These are phyloP conservation scores for Blepharisma undulans DNA, from an alignment of 169 alveolate species.

Conservation along the genomic window DNA sequence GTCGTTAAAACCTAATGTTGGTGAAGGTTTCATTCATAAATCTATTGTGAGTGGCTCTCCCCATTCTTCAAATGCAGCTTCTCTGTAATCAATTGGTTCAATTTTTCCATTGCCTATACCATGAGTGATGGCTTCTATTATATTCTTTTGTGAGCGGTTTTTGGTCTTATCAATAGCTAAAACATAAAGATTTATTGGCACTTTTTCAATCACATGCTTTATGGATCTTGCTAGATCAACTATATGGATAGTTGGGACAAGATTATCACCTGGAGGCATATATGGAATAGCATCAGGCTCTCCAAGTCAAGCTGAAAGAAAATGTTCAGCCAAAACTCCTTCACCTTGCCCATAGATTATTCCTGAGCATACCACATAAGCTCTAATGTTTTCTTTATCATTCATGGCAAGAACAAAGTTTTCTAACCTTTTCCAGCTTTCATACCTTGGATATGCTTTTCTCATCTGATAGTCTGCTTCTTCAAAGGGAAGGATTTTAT, in stretches of 20 bases:
- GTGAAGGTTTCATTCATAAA: slow-evolving; percentile 73
- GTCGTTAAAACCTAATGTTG: slow-evolving; percentile 67
- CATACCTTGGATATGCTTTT: slow-evolving; percentile 66
- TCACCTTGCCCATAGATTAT: slow-evolving; percentile 91
- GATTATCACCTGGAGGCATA: slow-evolving; percentile 82
- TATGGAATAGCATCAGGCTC: slow-evolving; percentile 58
- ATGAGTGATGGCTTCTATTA: slow-evolving; percentile 78
- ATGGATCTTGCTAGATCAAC: slow-evolving; percentile 82
- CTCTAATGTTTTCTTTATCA: slow-evolving; percentile 74
- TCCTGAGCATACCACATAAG: slow-evolving; percentile 88
- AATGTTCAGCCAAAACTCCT: slow-evolving; percentile 71
- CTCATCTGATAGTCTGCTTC: slow-evolving; percentile 68
- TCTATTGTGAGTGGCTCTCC: slow-evolving; percentile 67
- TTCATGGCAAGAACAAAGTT: slow-evolving; percentile 78
- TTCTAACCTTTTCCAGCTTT: slow-evolving; percentile 83
- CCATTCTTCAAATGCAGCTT: slow-evolving; percentile 38
- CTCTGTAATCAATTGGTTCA: slow-evolving; percentile 45
- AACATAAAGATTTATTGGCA: slow-evolving; percentile 77
- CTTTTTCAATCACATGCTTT: slow-evolving; percentile 68
- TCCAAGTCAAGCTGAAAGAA: slow-evolving; percentile 82
- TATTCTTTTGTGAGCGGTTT: slow-evolving; percentile 72
- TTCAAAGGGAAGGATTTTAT: slow-evolving; percentile 46
- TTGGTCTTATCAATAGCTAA: slow-evolving; percentile 85
- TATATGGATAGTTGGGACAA: slow-evolving; percentile 88
- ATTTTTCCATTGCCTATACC: slow-evolving; percentile 86